Base-by-base conservation (phyloP, 2,329 filamentous ascomycete species). In the Aurifilum marmelostoma region DNA sequence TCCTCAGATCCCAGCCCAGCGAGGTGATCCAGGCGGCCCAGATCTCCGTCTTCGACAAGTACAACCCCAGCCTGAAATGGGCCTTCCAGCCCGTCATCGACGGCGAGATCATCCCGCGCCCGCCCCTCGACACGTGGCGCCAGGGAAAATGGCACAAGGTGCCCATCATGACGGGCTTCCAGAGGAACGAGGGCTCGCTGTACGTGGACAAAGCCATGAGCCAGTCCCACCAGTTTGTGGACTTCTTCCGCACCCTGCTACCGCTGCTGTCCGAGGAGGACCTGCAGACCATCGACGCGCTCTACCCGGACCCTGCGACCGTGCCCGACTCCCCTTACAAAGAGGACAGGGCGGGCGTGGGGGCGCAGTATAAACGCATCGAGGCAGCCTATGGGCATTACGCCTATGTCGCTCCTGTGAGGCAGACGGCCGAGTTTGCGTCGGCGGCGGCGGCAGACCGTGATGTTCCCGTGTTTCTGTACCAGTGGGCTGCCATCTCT, bases 71-170 rank as follows among this genome's bases (percentile, higher is more conserved):
- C 16, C 72, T 82, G 32, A 76, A 78, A 4, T 82, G 80, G 80
- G 76, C 87, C 0, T 89, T 87, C 76, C 87, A 88, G 72, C 87
- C 86, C 0, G 85, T 87, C 5, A 84, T 88, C 60, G 76, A 77
- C 65, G 75, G 75, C 37, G 73, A 75, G 24, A 67, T 76, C 24
- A 77, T 78, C 65, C 72, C 72, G 16, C 72, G 72, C 24, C 71
- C 73, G 16, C 76, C 76, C 3, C 70, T 77, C 21, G 73, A 75
- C 32, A 73, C 74, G 0, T 76, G 74, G 71, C 70, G 69, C 3
- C 41, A 63, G 52, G 75, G 76, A 0, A 68, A 68, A 16, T 78
- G 75, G 75, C 74, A 77, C 75, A 73, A 73, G 60, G 70, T 77
- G 32, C 79, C 80, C 4, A 79, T 83, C 62, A 75, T 83, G 75